Evolutionary conservation across 2,329 filamentous ascomycete genomes (phyloP).

Genomic region (Dissoconium aciculare): DNA sequence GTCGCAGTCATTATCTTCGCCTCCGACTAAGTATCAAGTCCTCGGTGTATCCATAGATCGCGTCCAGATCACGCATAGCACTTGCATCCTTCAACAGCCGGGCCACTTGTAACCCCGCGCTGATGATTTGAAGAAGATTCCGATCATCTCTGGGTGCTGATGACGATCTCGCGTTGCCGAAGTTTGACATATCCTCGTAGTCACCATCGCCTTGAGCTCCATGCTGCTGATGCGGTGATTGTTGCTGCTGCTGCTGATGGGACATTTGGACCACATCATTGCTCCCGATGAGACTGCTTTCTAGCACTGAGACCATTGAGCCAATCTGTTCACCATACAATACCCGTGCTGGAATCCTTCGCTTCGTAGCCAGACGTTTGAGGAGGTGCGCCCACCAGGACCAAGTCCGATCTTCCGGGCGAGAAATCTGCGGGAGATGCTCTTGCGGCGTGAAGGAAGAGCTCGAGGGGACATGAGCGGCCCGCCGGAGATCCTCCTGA

Average conservation of each 20-base stretch:
- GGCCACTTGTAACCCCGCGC: conserved; percentile 72
- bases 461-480: too few species aligned
- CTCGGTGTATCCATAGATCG: conserved; percentile 70
- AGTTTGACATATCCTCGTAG: too few species aligned
- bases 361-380: conserved; percentile 72
- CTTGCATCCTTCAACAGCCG: conserved; percentile 73
- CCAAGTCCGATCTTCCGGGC: conserved; percentile 69
- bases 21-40: conserved; percentile 51
- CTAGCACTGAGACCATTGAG: conserved; percentile 73
- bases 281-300: conserved; percentile 78
- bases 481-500: too few species aligned
- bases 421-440: conserved; percentile 57
- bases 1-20: too few species aligned
- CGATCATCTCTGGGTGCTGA: conserved; percentile 75
- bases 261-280: too few species aligned
- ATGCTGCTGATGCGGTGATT: too few species aligned
- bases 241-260: too few species aligned
- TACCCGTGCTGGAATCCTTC: conserved; percentile 68
- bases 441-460: too few species aligned
- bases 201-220: too few species aligned
- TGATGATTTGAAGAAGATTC: conserved; percentile 76
- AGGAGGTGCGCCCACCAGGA: conserved; percentile 83
- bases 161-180: conserved; percentile 68
- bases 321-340: conserved; percentile 81
- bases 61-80: conserved; percentile 70